Percentiles rank a stretch among this genome's conserved stretches.
phyloP scores from a whole-genome alignment of 495 filamentous ascomycete genomes.

The Annulohypoxylon nitens region DNA sequence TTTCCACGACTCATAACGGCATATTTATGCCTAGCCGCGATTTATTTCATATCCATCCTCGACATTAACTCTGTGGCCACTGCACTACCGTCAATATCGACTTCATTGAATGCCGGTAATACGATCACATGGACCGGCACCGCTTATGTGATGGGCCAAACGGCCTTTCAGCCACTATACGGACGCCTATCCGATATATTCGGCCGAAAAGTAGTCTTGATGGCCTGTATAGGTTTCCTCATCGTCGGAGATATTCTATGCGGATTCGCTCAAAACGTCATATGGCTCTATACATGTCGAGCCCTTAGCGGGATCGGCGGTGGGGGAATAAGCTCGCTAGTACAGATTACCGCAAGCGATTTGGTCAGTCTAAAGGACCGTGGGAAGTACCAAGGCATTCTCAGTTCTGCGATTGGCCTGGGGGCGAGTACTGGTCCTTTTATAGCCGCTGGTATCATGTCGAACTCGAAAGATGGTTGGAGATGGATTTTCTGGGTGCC shows the following conservation, averaged over 20 bases:
- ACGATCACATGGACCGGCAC: constrained; percentile 75
- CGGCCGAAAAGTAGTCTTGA: constrained; percentile 57
- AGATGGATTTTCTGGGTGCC: constrained; percentile 18
- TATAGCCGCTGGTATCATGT: constrained; percentile 66
- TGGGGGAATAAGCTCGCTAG: constrained; percentile 66
- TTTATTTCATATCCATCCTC: constrained; percentile 12
- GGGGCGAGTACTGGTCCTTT: constrained; percentile 78
- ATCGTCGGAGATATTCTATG: constrained; percentile 53
- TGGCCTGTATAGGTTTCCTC: constrained; percentile 50
- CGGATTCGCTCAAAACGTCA: constrained; percentile 42
- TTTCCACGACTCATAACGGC: constrained; percentile 7
- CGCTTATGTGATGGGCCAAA: constrained; percentile 74
- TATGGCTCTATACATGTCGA: constrained; percentile 76
- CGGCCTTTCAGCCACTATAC: constrained; percentile 61
- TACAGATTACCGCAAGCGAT: constrained; percentile 55
- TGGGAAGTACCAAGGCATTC: constrained; percentile 50
- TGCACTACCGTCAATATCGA: constrained; percentile 70
- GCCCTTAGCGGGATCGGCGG: constrained; percentile 81
- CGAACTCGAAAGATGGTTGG: not conserved
- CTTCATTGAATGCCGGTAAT: constrained; percentile 64
- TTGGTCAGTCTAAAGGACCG: constrained; percentile 54
- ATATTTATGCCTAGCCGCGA: not conserved
- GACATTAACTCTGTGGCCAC: constrained; percentile 68
- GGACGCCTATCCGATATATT: constrained; percentile 60
- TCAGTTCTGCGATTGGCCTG: constrained; percentile 75